Evolutionary conservation across 2,329 filamentous ascomycete genomes (phyloP).

Genomic region (Paramyrothecium sp.): DNA sequence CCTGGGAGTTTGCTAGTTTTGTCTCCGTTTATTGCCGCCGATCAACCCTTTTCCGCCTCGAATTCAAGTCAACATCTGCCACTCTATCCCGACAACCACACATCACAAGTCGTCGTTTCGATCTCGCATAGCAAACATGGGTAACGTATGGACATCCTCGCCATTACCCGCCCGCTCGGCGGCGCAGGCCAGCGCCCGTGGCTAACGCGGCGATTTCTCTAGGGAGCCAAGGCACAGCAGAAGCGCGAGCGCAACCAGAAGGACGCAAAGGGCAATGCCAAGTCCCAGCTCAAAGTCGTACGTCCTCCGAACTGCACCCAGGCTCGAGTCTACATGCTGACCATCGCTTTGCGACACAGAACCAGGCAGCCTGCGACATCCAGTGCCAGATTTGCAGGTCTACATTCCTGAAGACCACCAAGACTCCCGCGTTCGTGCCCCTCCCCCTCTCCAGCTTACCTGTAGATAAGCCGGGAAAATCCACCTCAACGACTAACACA

Average conservation of each 20-base stretch:
- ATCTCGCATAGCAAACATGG: slow-evolving; percentile 23
- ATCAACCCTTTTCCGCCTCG: background rate
- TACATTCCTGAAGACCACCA: slow-evolving; percentile 76
- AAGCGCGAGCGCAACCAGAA: slow-evolving; percentile 73
- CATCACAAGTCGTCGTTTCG: background rate
- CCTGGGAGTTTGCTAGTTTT: no score
- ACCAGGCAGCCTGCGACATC: slow-evolving; percentile 71
- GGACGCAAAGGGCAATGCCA: slow-evolving; percentile 47
- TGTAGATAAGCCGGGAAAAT: background rate
- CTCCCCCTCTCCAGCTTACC: background rate
- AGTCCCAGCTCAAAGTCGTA: slow-evolving; percentile 69
- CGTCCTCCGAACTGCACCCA: slow-evolving; percentile 25
- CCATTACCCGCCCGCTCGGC: background rate
- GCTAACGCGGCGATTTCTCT: slow-evolving; percentile 14
- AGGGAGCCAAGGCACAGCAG: slow-evolving; percentile 67
- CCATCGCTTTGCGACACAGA: slow-evolving; percentile 42
- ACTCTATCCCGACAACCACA: slow-evolving; percentile 1
- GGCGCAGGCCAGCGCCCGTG: background rate
- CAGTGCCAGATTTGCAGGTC: slow-evolving; percentile 76
- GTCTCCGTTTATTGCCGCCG: background rate
- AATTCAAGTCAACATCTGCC: slow-evolving; percentile 2
- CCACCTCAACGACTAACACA: slow-evolving; percentile 2
- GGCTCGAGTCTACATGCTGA: slow-evolving; percentile 10
- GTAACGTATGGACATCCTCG: slow-evolving; percentile 28
- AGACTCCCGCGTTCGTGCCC: slow-evolving; percentile 62